These are phyloP conservation scores for Papiliotrema laurentii DNA, from an alignment of 1,284 basidiomycete genomes.

Conservation along the genomic window DNA sequence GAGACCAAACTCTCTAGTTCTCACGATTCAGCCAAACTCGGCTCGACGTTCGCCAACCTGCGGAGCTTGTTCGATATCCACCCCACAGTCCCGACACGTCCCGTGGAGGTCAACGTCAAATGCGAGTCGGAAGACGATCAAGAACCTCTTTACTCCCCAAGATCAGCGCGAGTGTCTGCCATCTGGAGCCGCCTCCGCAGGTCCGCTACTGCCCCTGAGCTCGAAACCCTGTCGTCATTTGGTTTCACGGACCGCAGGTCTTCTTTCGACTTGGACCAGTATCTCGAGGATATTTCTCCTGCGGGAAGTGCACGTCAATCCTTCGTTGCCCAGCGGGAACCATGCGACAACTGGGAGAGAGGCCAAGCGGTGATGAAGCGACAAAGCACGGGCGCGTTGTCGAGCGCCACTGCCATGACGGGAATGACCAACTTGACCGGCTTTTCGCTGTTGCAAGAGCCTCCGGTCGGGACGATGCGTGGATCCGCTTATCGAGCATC, in stretches of 20 bases:
- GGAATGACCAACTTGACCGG: not conserved
- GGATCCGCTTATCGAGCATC: not conserved
- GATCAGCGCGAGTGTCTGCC: not conserved
- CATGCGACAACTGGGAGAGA: not conserved
- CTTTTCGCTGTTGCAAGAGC: too few relatives aligned
- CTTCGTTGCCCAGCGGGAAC: not conserved
- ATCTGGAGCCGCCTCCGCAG: not conserved
- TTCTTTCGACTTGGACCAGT: slow-evolving; percentile 37
- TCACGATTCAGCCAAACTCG: slow-evolving; percentile 19
- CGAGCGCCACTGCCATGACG: not conserved
- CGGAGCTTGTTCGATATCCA: slow-evolving; percentile 8
- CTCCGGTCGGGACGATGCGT: too few relatives aligned
- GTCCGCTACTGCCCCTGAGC: not conserved
- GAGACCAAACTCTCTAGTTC: slow-evolving; percentile 16
- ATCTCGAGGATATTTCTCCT: slow-evolving; percentile 21
- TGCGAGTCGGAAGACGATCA: not conserved
- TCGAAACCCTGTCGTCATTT: not conserved
- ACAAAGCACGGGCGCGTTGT: not conserved
- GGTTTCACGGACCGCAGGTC: slow-evolving; percentile 5
- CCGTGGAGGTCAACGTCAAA: not conserved
- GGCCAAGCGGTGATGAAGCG: not conserved
- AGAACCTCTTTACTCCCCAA: not conserved
- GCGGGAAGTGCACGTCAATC: not conserved
- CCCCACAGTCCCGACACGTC: too few relatives aligned
- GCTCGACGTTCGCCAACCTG: slow-evolving; percentile 12